Evolutionary conservation across 345 rosid genomes (phyloP).

Genomic region (Jatropha curcas): DNA sequence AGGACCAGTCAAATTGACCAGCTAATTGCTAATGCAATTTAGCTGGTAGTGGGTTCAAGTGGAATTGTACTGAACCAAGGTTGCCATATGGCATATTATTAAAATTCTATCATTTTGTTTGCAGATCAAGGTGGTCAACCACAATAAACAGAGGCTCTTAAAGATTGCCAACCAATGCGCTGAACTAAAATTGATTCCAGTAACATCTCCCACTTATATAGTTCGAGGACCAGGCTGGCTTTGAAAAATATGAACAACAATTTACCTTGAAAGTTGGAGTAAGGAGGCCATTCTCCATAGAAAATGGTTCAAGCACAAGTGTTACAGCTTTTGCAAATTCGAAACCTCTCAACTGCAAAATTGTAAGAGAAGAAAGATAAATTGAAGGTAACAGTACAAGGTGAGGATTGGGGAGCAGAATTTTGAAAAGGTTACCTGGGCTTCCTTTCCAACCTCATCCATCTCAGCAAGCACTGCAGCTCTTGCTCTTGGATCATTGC

Average conservation of each 20-base stretch:
- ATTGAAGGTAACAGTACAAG: background rate
- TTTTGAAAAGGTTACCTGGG: slow-evolving; percentile 45
- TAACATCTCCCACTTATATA: no score
- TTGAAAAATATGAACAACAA: background rate
- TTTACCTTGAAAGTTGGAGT: slow-evolving; percentile 88
- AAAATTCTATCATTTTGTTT: background rate
- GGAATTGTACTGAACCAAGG: background rate
- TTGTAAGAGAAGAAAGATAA: background rate
- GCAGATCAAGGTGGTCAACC: background rate
- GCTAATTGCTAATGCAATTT: background rate
- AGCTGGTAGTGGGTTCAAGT: background rate
- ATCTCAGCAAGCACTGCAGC: slow-evolving; percentile 73
- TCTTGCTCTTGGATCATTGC: slow-evolving; percentile 60
- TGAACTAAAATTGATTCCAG: no score
- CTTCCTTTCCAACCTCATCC: slow-evolving; percentile 68
- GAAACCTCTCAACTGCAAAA: slow-evolving; percentile 26
- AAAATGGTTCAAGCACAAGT: slow-evolving; percentile 74
- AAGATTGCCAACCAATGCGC: background rate
- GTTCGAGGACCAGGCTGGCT: background rate
- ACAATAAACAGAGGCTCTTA: background rate
- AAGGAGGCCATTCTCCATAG: slow-evolving; percentile 75
- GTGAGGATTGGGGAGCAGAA: background rate
- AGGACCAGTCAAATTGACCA: background rate
- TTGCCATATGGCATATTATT: background rate
- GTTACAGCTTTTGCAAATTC: slow-evolving; percentile 70